Evolutionary conservation across 345 rosid species (phyloP), one percentile per base, ranked within the genome.

Genomic region (Noccaea caerulescens): DNA sequence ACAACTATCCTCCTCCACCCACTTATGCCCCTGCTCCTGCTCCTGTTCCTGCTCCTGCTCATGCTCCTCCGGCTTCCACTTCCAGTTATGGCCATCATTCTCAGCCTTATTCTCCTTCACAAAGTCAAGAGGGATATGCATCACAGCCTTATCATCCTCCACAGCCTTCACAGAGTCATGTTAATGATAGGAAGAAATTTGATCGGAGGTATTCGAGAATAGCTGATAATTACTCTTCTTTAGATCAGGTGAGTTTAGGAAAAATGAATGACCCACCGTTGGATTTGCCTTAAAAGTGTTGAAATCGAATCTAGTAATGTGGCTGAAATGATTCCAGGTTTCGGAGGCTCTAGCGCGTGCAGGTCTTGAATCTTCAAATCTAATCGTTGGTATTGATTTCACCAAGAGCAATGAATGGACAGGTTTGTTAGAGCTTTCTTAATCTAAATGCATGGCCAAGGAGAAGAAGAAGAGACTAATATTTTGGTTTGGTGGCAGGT

Each of bases 331-430:
- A 16, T 69, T 61, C 14, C 55, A 76, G 99, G 99, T 94, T 32
- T 82, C 96, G 0, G 93, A 62, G 72, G 99, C 93, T 60, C 92
- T 94, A 68, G 85, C 89, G 23, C 84, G 62, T 58, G 86, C 98
- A 13, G 99, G 99, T 55, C 86, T 94, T 43, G 98, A 94, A 81
- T 91, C 99, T 65, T 94, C 98, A n/a, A 94, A 94, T 85, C 96
- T 94, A 59, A 82, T 94, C 44, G 87, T 94, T 54, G 99, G 99
- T 65, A 81, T 94, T 71, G 99, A 94, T 87, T 91, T 91, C 80
- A 91, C 99, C 47, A 94, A 94, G 81, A 91, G 98, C 85, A 94
- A 94, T 34, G 98, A 89, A 66, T 94, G 99, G 98, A 94, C 98
- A 80, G 99, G 99, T 91, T 59, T 14, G 37, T 64, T 25, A 0